Base-by-base conservation (phyloP, 2,329 filamentous ascomycete genomes). In the Lachnellula arida region DNA sequence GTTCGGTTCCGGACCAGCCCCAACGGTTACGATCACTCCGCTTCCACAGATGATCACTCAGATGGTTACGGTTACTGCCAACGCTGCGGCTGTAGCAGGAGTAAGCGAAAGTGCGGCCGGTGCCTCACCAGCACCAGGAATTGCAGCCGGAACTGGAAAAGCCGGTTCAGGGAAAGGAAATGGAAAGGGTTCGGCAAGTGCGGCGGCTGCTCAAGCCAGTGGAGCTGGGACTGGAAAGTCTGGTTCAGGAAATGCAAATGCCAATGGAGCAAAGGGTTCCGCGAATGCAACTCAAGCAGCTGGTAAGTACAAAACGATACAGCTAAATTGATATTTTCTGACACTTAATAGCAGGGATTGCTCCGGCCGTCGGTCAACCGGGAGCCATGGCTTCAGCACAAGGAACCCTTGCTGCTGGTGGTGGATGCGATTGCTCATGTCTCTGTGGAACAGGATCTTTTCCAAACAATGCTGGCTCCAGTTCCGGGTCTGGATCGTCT, bases 21-120 rank as follows among this genome's bases (percentile, higher is more conserved):
- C 66, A 3, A 73, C 72, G 22, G 64, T 74, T 22, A 76, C 72
- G 5, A 67, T 74, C 48, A 75, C 74, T 4, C 69, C 71, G 19
- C 59, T 70, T 14, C 65, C 68, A 51, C 51, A 61, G 48, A 56
- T 53, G 43, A 48, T 63, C 22, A 66, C 63, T 32, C 56, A 60
- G 37, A 54, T 54, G 17, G 48, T 60, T 17, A 64, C 60, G 17
- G 51, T 57, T 15, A 61, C 54, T 6, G 49, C 55, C 19, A 40
- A 55, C 44, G 53, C 49, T 9, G 49, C 19, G 9, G 61, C 49
- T 5, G 46, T 43, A 19, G 42, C 48, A 8, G 25, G 25, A 28
- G 25, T 28, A 28, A 28, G 25, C 25, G 25, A 28, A 28, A 28
- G 25, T 28, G 25, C 51, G 9, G 43, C 35, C 11, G 55, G 48